Evolutionary conservation across 495 filamentous ascomycete species (phyloP).

Genomic region (Aspergillus nidulans): DNA sequence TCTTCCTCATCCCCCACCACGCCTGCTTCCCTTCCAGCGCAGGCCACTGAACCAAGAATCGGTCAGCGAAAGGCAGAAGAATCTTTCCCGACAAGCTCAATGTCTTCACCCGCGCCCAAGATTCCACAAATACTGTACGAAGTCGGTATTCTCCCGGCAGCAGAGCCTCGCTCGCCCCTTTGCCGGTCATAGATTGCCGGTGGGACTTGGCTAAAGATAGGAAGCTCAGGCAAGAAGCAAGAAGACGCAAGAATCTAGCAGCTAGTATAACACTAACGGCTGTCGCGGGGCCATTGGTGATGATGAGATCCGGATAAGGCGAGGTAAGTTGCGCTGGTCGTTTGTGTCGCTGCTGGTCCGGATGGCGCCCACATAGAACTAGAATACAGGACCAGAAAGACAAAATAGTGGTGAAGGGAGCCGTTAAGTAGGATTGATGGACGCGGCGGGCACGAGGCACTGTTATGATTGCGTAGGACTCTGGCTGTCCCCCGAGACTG

Average conservation of each 20-base stretch:
- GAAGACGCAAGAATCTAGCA: conserved; percentile 61
- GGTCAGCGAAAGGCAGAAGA: conserved; percentile 59
- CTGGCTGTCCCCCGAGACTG: conserved; percentile 12
- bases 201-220: neutral
- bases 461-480: conserved; percentile 50
- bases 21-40: conserved; percentile 44
- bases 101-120: conserved; percentile 75
- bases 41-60: conserved; percentile 74
- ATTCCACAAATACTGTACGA: conserved; percentile 80
- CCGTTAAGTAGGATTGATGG: conserved; percentile 69
- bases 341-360: conserved; percentile 20
- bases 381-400: conserved; percentile 48
- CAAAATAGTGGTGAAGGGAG: conserved; percentile 55
- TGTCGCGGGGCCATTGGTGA: conserved; percentile 87
- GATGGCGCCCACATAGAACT: conserved; percentile 40
- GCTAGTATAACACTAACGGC: conserved; percentile 74
- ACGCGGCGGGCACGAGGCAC: conserved; percentile 70
- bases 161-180: neutral
- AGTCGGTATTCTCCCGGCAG: conserved; percentile 41
- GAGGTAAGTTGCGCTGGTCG: conserved; percentile 20
- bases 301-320: conserved; percentile 62
- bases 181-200: neutral
- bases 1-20: conserved; percentile 39
- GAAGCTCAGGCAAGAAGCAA: conserved; percentile 19
- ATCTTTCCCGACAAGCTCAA: conserved; percentile 79